phyloP scores from a whole-genome alignment of 805 yeast species.

The Candida silvatica region DNA sequence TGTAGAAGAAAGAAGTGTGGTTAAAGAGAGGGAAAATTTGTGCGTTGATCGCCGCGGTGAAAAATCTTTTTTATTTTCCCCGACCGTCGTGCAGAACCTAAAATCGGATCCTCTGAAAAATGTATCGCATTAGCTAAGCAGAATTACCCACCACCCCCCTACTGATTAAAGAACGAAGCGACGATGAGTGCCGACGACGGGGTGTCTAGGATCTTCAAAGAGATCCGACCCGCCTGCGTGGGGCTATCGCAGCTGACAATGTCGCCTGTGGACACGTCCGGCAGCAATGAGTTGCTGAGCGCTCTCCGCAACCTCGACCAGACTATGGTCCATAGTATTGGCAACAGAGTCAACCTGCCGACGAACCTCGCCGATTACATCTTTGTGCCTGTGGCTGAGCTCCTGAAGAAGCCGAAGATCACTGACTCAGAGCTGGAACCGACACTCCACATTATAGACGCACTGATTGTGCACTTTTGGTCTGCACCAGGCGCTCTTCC shows the following conservation, averaged over 20 bases:
- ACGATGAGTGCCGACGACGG: no score
- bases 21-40: no score
- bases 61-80: no score
- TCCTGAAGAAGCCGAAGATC: slow-evolving; percentile 38
- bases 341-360: slow-evolving; percentile 12
- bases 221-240: slow-evolving; percentile 34
- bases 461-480: slow-evolving; percentile 44
- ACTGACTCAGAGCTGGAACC: slow-evolving; percentile 38
- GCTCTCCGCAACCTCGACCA: slow-evolving; percentile 27
- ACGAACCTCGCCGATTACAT: slow-evolving; percentile 49
- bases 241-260: slow-evolving; percentile 34
- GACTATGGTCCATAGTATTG: slow-evolving; percentile 1
- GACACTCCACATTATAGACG: slow-evolving; percentile 33
- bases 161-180: no score
- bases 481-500: slow-evolving; percentile 26
- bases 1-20: no score
- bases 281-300: slow-evolving; percentile 21
- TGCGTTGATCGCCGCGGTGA: no score
- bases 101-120: no score
- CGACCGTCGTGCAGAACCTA: no score
- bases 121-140: no score
- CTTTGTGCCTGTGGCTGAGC: slow-evolving; percentile 49
- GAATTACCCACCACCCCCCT: no score
- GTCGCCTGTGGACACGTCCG: slow-evolving; percentile 27
- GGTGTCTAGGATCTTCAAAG: slow-evolving; percentile 11